Evolutionary conservation across 495 filamentous ascomycete species (phyloP).

Genomic region (Ascobolus immersus): DNA sequence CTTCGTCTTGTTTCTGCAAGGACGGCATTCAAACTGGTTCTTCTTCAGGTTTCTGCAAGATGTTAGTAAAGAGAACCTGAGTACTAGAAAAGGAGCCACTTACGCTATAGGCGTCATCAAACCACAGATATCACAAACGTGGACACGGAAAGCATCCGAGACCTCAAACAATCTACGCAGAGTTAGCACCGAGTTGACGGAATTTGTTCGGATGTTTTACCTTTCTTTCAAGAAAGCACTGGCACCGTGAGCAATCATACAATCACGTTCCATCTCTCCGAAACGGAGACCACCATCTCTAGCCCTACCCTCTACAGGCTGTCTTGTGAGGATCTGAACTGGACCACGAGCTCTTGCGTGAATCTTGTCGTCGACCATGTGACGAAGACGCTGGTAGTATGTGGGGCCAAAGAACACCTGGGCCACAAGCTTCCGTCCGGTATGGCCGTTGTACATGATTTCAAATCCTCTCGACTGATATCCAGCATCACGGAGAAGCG

Average conservation of each 20-base stretch:
- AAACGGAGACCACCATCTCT: constrained; percentile 95
- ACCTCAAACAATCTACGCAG: constrained; percentile 63
- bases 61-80: constrained; percentile 11
- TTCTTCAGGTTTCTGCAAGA: constrained; percentile 63
- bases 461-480: constrained; percentile 96
- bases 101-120: constrained; percentile 98
- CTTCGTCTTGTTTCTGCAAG: constrained; percentile 93
- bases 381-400: constrained; percentile 93
- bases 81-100: constrained; percentile 21
- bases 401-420: constrained; percentile 95
- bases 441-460: constrained; percentile 96
- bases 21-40: constrained; percentile 80
- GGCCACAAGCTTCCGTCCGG: constrained; percentile 67
- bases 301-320: constrained; percentile 95
- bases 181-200: too few relatives aligned
- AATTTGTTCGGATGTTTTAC: too few relatives aligned
- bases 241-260: constrained; percentile 97
- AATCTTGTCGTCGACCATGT: constrained; percentile 99
- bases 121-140: constrained; percentile 95
- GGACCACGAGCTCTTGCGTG: constrained; percentile 88
- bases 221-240: constrained; percentile 92
- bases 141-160: constrained; percentile 90
- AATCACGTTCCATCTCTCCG: constrained; percentile 99
- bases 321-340: constrained; percentile 86
- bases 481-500: constrained; percentile 64